Evolutionary conservation across 371 early-diverging fungal species (phyloP).

Genomic region (Mucor indicus): DNA sequence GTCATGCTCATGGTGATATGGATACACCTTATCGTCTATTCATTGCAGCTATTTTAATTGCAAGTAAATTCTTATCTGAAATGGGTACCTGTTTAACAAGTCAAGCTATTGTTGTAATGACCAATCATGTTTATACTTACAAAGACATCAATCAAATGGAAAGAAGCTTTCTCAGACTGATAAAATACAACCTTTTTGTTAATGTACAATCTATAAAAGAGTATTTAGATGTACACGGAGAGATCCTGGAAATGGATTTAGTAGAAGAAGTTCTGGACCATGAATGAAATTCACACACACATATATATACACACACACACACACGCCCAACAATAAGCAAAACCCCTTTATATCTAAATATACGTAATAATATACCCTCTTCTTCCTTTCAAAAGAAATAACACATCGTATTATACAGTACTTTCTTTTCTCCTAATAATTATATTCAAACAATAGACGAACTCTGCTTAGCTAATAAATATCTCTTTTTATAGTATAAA

Average conservation of each 20-base stretch:
- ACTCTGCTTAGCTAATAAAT: too few relatives aligned
- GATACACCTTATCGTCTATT: slow-evolving; percentile 80
- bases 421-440: too few relatives aligned
- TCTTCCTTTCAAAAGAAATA: too few relatives aligned
- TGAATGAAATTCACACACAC: background rate
- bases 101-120: slow-evolving; percentile 58
- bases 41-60: slow-evolving; percentile 66
- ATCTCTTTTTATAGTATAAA: too few relatives aligned
- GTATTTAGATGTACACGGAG: slow-evolving; percentile 43
- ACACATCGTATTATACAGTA: too few relatives aligned
- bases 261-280: slow-evolving; percentile 1
- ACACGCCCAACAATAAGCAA: too few relatives aligned
- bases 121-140: slow-evolving; percentile 58
- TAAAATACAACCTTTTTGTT: slow-evolving; percentile 47
- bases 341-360: too few relatives aligned
- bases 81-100: slow-evolving; percentile 58
- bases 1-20: slow-evolving; percentile 63
- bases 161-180: slow-evolving; percentile 44
- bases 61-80: slow-evolving; percentile 65
- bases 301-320: too few relatives aligned
- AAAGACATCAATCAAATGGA: slow-evolving; percentile 60
- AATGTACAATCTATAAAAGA: slow-evolving; percentile 42
- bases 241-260: slow-evolving; percentile 46
- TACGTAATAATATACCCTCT: too few relatives aligned
- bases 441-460: too few relatives aligned